A percentile compares a stretch with the other conserved stretches of the same genome.
Evolutionary conservation across 2,329 filamentous ascomycete species (phyloP).

Genomic region (Elsinoe arachidis): DNA sequence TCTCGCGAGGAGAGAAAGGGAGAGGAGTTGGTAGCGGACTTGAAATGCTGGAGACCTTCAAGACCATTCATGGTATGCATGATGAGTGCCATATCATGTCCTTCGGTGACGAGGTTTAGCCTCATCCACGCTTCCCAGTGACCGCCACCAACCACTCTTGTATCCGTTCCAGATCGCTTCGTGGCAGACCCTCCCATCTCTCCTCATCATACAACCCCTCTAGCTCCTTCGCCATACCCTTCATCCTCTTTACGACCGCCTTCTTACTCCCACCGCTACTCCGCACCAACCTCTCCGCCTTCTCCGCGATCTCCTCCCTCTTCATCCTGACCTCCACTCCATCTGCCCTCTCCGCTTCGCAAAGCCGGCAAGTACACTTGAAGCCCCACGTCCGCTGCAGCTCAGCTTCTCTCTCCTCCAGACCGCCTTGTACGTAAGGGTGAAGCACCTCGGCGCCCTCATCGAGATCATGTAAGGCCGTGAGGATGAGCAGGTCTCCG

Average conservation of each 20-base stretch:
- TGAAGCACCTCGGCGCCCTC: conserved; percentile 19
- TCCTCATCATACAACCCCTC: not conserved
- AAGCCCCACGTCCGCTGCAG: conserved; percentile 19
- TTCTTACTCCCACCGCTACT: not conserved
- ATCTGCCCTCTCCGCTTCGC: conserved; percentile 18
- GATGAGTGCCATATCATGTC: no score
- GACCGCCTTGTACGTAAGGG: not conserved
- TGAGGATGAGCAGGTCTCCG: conserved; percentile 35
- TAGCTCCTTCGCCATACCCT: not conserved
- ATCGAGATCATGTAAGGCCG: conserved; percentile 31
- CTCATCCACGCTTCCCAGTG: not conserved
- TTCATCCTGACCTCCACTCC: conserved; percentile 15
- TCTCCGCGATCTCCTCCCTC: not conserved
- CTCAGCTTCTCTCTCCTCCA: not conserved
- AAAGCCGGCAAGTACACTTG: conserved; percentile 17
- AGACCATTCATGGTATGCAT: no score
- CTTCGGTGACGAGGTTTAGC: not conserved
- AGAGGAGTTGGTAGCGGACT: no score
- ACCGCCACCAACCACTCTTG: not conserved
- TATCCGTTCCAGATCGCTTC: not conserved
- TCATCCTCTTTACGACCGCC: not conserved
- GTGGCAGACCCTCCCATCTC: not conserved
- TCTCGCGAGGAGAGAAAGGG: no score
- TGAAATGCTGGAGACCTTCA: no score
- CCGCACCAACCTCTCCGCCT: not conserved